Evolutionary conservation across 352 stramenopile genomes (phyloP).

Genomic region (Globisporangium solare): DNA sequence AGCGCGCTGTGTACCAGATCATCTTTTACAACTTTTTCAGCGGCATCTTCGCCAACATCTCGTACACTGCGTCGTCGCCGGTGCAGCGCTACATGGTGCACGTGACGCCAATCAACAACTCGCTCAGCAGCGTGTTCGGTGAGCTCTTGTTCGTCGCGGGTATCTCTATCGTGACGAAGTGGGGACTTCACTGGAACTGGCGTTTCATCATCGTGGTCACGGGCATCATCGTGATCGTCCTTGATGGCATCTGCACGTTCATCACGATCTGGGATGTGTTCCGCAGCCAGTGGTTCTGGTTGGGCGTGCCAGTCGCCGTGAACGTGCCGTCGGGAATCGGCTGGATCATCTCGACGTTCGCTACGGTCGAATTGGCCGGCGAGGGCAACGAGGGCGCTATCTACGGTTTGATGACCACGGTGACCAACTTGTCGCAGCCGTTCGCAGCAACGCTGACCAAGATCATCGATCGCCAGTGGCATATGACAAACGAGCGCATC

Average conservation of each 20-base stretch:
- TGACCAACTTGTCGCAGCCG: constrained; percentile 11
- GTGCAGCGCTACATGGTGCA: constrained; percentile 31
- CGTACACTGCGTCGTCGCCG: constrained; percentile 21
- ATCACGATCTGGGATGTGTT: constrained; percentile 33
- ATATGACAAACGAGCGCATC: constrained; percentile 36
- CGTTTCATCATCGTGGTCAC: too few species aligned
- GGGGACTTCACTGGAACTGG: too few species aligned
- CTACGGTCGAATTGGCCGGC: constrained; percentile 39
- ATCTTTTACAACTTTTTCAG: constrained; percentile 31
- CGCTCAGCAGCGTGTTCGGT: constrained; percentile 29
- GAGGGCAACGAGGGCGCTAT: constrained; percentile 42
- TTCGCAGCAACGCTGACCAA: constrained; percentile 39
- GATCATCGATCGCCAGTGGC: constrained; percentile 25
- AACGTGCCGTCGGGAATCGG: constrained; percentile 31
- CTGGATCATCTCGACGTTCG: constrained; percentile 39
- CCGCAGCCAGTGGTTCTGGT: constrained; percentile 46
- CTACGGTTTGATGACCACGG: constrained; percentile 35
- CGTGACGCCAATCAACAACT: constrained; percentile 30
- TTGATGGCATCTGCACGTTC: not conserved
- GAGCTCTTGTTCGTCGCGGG: not conserved
- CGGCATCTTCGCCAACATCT: constrained; percentile 27
- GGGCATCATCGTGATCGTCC: too few species aligned
- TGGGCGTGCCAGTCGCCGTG: constrained; percentile 29
- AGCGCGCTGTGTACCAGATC: constrained; percentile 39
- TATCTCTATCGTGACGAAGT: constrained; percentile 12